Evolutionary conservation across 2,329 filamentous ascomycete genomes (phyloP).

Genomic region (Alternaria infectoria): DNA sequence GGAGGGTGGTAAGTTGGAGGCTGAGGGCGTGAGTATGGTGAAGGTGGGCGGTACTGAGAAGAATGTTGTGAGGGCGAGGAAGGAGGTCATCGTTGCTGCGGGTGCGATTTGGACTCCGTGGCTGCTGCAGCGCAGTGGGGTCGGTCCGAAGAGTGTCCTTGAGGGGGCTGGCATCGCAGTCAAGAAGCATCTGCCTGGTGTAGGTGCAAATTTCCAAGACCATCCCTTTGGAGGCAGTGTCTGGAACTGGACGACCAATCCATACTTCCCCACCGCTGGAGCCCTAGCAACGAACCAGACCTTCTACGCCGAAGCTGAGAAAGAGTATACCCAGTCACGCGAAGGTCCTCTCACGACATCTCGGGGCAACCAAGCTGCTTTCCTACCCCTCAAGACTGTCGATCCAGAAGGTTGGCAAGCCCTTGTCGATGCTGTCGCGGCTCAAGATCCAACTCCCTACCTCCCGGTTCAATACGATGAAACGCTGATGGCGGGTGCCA

Average conservation of each 20-base stretch:
- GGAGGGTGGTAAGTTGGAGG: not conserved
- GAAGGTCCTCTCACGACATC: not conserved
- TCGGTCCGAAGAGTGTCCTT: conserved; percentile 8
- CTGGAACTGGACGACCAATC: conserved; percentile 12
- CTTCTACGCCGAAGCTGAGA: not conserved
- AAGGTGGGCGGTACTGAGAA: not conserved
- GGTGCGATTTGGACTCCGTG: not conserved
- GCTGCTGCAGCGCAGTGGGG: not conserved
- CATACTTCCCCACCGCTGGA: not conserved
- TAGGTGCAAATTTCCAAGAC: conserved; percentile 45
- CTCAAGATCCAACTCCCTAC: conserved; percentile 14
- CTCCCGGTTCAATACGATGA: conserved; percentile 14
- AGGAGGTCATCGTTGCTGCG: not conserved
- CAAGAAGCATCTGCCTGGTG: conserved; percentile 31
- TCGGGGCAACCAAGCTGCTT: conserved; percentile 39
- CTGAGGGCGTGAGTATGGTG: not conserved
- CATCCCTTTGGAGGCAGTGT: conserved; percentile 17
- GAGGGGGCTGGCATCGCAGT: conserved; percentile 23
- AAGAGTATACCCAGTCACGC: not conserved
- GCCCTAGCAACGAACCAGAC: not conserved
- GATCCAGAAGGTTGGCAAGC: conserved; percentile 1
- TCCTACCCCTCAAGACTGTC: conserved; percentile 65
- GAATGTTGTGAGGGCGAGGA: not conserved
- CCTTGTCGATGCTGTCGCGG: conserved; percentile 8
- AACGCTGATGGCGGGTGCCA: conserved; percentile 9